Evolutionary conservation across 306 rosid genomes (phyloP).

Genomic region (Cucurbita moschata): DNA sequence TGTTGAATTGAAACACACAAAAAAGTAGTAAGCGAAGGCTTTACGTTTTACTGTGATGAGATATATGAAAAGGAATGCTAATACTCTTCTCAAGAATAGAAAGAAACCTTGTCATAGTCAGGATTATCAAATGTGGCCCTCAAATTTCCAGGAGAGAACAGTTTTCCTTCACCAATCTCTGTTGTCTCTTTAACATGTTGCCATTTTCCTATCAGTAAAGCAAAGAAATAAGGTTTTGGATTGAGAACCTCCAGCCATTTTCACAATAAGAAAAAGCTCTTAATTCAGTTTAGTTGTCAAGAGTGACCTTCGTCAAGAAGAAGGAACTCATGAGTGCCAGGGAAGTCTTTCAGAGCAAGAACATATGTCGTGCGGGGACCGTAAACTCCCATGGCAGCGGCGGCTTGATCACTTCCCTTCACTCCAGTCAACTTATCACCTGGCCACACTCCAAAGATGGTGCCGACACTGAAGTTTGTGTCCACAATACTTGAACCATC

Average conservation of each 20-base stretch:
- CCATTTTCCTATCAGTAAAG: slow-evolving; percentile 63
- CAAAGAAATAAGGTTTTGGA: neutral
- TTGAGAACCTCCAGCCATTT: neutral
- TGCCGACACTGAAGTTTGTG: slow-evolving; percentile 95
- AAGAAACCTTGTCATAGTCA: slow-evolving; percentile 61
- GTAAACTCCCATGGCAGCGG: slow-evolving; percentile 95
- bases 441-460: slow-evolving; percentile 99
- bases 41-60: neutral
- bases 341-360: slow-evolving; percentile 63
- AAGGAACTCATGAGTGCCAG: slow-evolving; percentile 95
- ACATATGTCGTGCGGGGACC: slow-evolving; percentile 98
- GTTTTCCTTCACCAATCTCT: slow-evolving; percentile 85
- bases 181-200: slow-evolving; percentile 94
- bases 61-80: neutral
- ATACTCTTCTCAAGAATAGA: neutral
- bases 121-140: slow-evolving; percentile 93
- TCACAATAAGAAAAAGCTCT: neutral
- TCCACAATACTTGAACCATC: slow-evolving; percentile 97
- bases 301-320: slow-evolving; percentile 81
- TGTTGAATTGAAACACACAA: slow-evolving; percentile 19
- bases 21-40: slow-evolving; percentile 11
- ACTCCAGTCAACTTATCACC: slow-evolving; percentile 88
- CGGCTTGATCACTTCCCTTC: slow-evolving; percentile 83
- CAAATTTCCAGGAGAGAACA: slow-evolving; percentile 96
- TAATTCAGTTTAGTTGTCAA: neutral